Conservation (phyloP, 2,329 filamentous ascomycete genomes). For the Macrophomina phaseolina region DNA sequence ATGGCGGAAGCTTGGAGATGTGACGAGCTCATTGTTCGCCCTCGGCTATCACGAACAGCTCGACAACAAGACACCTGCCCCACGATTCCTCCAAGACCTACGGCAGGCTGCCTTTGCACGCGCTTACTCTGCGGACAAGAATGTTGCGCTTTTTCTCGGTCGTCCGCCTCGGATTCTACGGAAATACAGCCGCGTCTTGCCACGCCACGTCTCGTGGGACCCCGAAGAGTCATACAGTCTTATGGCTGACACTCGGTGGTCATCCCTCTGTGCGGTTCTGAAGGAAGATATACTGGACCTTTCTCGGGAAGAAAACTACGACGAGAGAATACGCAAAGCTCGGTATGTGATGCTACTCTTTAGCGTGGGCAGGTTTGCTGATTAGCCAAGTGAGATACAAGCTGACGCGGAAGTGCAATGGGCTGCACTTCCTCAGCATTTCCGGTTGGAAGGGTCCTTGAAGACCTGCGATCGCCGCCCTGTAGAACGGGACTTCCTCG, state of each 20-base stretch:
- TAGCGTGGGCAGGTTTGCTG: background rate
- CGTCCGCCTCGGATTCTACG: conserved; percentile 55
- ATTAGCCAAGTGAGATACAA: conserved; percentile 30
- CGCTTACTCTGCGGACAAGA: conserved; percentile 55
- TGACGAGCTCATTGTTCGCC: conserved; percentile 54
- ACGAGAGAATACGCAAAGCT: conserved; percentile 21
- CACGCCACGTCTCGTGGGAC: conserved; percentile 29
- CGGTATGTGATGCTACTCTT: conserved; percentile 25
- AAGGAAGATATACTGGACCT: conserved; percentile 30
- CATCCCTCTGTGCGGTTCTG: conserved; percentile 25
- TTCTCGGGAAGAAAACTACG: conserved; percentile 18
- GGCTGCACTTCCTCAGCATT: conserved; percentile 35
- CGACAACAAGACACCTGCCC: conserved; percentile 34
- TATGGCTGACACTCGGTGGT: conserved; percentile 27
- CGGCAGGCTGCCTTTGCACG: conserved; percentile 50
- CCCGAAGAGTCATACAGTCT: conserved; percentile 20
- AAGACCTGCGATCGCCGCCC: conserved; percentile 30
- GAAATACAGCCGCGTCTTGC: conserved; percentile 48
- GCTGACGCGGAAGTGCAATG: conserved; percentile 33
- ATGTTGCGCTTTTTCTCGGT: conserved; percentile 57
- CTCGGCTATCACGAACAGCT: conserved; percentile 55
- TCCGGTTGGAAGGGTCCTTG: conserved; percentile 31
- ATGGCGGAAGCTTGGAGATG: conserved; percentile 55
- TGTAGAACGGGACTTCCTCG: conserved; percentile 41
- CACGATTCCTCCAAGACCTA: conserved; percentile 50